phyloP scores from a whole-genome alignment of 2,329 filamentous ascomycete genomes.

The Diaporthe capsici region DNA sequence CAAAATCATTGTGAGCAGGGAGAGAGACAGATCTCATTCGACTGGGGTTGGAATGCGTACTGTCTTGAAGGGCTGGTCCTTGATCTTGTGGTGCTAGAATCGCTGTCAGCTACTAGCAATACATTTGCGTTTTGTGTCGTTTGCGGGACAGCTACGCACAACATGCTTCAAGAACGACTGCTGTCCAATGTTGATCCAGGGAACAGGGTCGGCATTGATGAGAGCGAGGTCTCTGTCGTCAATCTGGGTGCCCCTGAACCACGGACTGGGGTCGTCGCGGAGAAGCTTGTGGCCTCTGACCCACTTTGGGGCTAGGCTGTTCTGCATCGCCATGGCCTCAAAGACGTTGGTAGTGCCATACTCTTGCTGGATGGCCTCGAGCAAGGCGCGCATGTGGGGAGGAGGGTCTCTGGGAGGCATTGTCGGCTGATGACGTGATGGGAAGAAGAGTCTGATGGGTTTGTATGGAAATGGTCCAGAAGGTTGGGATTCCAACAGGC shows the following conservation, averaged over 20 bases:
- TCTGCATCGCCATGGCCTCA: not conserved
- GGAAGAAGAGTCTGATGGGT: not conserved
- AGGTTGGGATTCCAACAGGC: not conserved
- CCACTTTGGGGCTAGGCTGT: not conserved
- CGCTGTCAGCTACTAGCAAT: not conserved
- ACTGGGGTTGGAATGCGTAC: not conserved
- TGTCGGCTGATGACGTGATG: not conserved
- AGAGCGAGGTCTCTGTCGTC: slow-evolving; percentile 36
- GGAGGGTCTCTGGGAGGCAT: not conserved
- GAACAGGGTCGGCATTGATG: not conserved
- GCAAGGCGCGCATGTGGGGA: not conserved
- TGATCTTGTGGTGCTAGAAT: slow-evolving; percentile 19
- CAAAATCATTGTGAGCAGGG: not conserved
- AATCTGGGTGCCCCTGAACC: slow-evolving; percentile 13
- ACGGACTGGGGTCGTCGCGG: not conserved
- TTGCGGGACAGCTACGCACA: not conserved
- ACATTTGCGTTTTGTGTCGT: too few species aligned
- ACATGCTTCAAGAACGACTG: slow-evolving; percentile 24
- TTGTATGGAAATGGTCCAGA: not conserved
- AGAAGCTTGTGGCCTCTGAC: not conserved
- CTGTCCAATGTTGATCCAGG: slow-evolving; percentile 13
- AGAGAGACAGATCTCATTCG: accelerated
- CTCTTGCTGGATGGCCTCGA: not conserved
- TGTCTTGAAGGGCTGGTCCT: not conserved
- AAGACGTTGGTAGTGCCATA: too few species aligned